phyloP scores from a whole-genome alignment of 2,329 filamentous ascomycete species.

The Colletotrichum sp. region DNA sequence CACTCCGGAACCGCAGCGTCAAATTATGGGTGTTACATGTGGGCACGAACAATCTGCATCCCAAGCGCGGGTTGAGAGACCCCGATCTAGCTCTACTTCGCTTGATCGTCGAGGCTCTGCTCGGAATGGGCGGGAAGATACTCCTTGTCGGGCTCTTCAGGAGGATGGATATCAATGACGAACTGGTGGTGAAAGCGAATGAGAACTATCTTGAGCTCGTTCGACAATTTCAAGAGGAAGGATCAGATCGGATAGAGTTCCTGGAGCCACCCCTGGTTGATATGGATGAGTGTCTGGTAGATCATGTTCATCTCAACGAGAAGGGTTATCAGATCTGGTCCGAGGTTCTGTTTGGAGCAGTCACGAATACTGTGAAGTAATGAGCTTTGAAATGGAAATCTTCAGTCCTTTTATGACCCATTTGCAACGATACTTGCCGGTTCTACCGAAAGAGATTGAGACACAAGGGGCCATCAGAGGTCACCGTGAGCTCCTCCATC shows the following conservation, averaged over 20 bases:
- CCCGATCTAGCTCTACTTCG: neutral
- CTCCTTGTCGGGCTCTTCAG: neutral
- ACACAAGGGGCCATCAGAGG: no score
- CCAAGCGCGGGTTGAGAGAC: neutral
- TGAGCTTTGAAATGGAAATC: neutral
- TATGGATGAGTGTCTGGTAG: neutral
- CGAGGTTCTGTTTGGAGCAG: neutral
- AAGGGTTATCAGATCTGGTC: neutral
- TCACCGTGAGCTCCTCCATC: no score
- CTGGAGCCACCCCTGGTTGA: neutral
- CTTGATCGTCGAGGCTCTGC: neutral
- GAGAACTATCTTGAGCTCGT: neutral
- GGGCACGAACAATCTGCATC: neutral
- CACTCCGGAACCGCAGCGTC: neutral
- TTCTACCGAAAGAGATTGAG: neutral
- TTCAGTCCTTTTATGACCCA: neutral
- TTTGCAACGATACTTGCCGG: neutral
- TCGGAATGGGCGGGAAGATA: neutral
- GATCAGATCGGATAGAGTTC: neutral
- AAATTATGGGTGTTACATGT: neutral
- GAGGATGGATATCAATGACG: neutral
- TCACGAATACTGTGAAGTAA: neutral
- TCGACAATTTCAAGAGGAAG: neutral
- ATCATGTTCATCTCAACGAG: neutral
- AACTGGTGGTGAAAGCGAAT: neutral